Percentiles rank a stretch among this genome's conserved stretches.
Evolutionary conservation across 345 rosid species (phyloP).

Genomic region (Rubroshorea leprosula): DNA sequence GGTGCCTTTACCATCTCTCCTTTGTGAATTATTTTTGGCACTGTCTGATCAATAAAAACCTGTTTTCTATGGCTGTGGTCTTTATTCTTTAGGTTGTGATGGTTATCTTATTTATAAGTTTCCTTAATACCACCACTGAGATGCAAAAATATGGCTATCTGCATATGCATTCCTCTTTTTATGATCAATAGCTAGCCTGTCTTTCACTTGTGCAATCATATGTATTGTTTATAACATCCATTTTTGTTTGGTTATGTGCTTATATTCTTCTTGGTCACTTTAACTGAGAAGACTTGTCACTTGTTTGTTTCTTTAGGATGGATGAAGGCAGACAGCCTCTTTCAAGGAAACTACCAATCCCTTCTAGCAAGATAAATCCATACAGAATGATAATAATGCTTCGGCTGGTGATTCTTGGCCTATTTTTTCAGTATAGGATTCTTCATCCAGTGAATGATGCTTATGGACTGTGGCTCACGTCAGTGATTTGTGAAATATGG

Average conservation of each 20-base stretch:
- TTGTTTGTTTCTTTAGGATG: constrained; percentile 48
- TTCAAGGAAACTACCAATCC: constrained; percentile 73
- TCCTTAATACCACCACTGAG: too few species aligned
- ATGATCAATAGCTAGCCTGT: too few species aligned
- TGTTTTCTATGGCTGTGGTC: not conserved
- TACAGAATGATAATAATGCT: constrained; percentile 70
- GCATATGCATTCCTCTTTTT: too few species aligned
- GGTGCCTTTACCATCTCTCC: constrained; percentile 13
- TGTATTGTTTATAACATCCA: too few species aligned
- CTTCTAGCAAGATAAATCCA: constrained; percentile 81
- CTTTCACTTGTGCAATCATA: too few species aligned
- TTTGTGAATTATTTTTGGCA: not conserved
- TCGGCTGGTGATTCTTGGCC: constrained; percentile 65
- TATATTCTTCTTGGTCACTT: not conserved
- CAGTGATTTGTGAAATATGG: constrained; percentile 91
- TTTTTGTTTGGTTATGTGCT: too few species aligned
- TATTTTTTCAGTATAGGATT: constrained; percentile 84
- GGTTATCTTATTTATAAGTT: too few species aligned
- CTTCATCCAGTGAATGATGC: constrained; percentile 85
- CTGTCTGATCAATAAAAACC: too few species aligned
- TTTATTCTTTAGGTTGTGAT: not conserved
- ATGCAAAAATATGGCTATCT: too few species aligned
- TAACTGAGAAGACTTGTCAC: constrained; percentile 4
- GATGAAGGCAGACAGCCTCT: constrained; percentile 96
- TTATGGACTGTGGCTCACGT: constrained; percentile 68